A percentile compares a stretch with the other conserved stretches of the same genome.
These are phyloP conservation scores for Coniochaeta sp. DNA, from an alignment of 2,329 filamentous ascomycete species.

Conservation along the genomic window DNA sequence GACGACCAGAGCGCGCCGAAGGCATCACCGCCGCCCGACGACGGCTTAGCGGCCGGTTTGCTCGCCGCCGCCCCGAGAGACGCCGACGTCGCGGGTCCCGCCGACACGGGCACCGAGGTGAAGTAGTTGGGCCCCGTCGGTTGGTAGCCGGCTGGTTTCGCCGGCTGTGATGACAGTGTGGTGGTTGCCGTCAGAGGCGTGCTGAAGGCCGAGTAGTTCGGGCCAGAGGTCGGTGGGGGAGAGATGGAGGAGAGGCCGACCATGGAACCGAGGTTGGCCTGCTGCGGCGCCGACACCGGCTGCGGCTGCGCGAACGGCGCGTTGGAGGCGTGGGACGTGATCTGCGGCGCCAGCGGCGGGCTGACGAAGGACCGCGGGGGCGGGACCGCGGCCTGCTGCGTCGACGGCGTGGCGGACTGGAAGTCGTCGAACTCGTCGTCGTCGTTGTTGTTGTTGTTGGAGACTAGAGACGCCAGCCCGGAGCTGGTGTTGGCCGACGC, in stretches of 20 bases:
- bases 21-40: slow-evolving; percentile 54
- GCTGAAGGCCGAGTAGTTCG: slow-evolving; percentile 59
- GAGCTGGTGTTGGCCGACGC: slow-evolving; percentile 38
- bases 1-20: slow-evolving; percentile 84
- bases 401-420: slow-evolving; percentile 69
- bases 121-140: slow-evolving; percentile 88
- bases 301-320: slow-evolving; percentile 75
- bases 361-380: slow-evolving; percentile 33
- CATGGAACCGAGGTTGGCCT: slow-evolving; percentile 72
- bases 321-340: slow-evolving; percentile 45
- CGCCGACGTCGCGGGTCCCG: slow-evolving; percentile 5
- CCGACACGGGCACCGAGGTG: slow-evolving; percentile 60
- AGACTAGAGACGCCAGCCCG: slow-evolving; percentile 39
- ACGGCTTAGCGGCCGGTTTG: slow-evolving; percentile 48
- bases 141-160: slow-evolving; percentile 62
- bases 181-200: slow-evolving; percentile 32
- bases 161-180: slow-evolving; percentile 33
- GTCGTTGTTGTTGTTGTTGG: slow-evolving; percentile 56
- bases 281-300: slow-evolving; percentile 76
- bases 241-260: slow-evolving; percentile 75
- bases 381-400: slow-evolving; percentile 32
- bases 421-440: slow-evolving; percentile 98
- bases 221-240: slow-evolving; percentile 51
- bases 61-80: slow-evolving; percentile 25
- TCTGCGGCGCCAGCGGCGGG: slow-evolving; percentile 35